phyloP scores from a whole-genome alignment of 1,139 yeast species.

The Suhomyces guaymorum region DNA sequence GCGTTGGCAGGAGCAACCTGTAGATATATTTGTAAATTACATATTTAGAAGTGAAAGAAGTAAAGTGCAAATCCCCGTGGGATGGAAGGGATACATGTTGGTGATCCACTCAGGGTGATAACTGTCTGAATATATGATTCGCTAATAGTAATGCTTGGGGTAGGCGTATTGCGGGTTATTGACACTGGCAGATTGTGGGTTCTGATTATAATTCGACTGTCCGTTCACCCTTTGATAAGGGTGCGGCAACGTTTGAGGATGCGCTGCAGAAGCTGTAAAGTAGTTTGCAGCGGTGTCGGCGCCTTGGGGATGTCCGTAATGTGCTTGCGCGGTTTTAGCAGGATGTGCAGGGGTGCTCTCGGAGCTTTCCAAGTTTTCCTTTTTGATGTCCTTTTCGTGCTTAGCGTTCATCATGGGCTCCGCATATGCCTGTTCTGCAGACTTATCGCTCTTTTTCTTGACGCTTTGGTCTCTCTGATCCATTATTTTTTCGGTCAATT shows the following conservation, averaged over 20 bases:
- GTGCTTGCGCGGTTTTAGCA: too few relatives aligned
- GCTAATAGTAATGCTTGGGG: conserved; percentile 19
- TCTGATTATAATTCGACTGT: too few relatives aligned
- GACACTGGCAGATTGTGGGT: too few relatives aligned
- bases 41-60: too few relatives aligned
- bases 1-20: too few relatives aligned
- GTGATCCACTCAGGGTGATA: too few relatives aligned
- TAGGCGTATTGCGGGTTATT: conserved; percentile 14
- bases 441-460: conserved; percentile 14
- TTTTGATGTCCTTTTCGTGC: conserved; percentile 8
- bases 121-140: too few relatives aligned
- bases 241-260: conserved; percentile 16
- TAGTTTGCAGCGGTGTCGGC: background rate
- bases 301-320: background rate
- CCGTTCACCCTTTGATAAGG: conserved; percentile 18
- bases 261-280: conserved; percentile 13
- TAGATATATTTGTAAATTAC: too few relatives aligned
- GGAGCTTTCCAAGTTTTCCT: conserved; percentile 6
- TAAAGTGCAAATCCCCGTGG: too few relatives aligned
- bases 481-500: conserved; percentile 37
- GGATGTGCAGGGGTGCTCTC: too few relatives aligned
- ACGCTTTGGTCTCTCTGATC: conserved; percentile 28
- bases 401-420: conserved; percentile 16
- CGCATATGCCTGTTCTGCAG: conserved; percentile 16
- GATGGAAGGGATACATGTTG: too few relatives aligned